Base-by-base conservation (phyloP, 768 basidiomycete genomes). In the Pleurotus ostreatus region DNA sequence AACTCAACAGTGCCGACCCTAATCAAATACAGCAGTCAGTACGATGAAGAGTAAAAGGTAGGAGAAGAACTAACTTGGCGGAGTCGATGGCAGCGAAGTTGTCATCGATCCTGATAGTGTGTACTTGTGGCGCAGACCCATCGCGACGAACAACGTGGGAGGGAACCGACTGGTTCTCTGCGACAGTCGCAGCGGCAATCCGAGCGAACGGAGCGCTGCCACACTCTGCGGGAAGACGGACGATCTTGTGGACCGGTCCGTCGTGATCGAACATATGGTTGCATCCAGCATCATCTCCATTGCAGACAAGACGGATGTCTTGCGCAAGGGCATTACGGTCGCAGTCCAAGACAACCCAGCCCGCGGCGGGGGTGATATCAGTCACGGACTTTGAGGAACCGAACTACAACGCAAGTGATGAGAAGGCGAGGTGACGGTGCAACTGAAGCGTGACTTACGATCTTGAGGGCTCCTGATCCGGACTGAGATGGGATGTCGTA, bases 241-340 rank as follows among this genome's bases (percentile, higher is more conserved):
- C 80, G 23, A 84, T 64, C 58, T 78, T 82, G 57, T 74, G 76
- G n/a, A 70, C 75, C 0, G 78, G 71, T 20, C 74, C 74, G 39
- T 62, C 63, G 38, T 68, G 63, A 44, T 62, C 59, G 58, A 70
- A 76, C n/a, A 81, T 64, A 55, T 77, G 78, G 25, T 66, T 65
- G 62, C 79, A 81, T 11, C 66, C 64, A 23, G 63, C 57, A 16
- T 67, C 65, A 40, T 53, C 39, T 22, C 51, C 51, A 15, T 53
- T 53, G 51, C 51, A 53, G 41, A 53, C 51, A 53, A 53, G 51
- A 53, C 51, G 51, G 26, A 53, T 22, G 39, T 53, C 51, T 53
- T 53, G 51, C 20, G 51, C 51, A 53, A 53, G 51, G 38, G 51
- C 51, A 41, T 53, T 16, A 38, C 34, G 23, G 39, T 53, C 51